phyloP scores from a whole-genome alignment of 2,329 filamentous ascomycete species.

The Zymoseptoria tritici region DNA sequence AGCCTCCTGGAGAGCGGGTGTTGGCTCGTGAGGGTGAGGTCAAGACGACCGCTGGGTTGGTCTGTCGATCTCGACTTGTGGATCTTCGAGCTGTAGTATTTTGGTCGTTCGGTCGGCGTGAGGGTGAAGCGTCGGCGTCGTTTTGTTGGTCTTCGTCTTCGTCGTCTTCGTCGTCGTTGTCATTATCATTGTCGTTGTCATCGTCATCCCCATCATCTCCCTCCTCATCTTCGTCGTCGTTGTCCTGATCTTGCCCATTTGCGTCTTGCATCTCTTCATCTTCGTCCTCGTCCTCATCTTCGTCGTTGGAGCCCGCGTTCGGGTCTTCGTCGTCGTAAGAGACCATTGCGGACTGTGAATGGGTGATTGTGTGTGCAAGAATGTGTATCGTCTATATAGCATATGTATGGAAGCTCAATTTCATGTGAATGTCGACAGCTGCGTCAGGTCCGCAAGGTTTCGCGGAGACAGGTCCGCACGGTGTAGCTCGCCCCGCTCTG shows the following conservation, averaged over 20 bases:
- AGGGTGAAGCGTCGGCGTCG: constrained; percentile 38
- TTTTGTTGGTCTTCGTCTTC: constrained; percentile 35
- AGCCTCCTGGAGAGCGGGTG: constrained; percentile 24
- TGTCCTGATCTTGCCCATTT: constrained; percentile 32
- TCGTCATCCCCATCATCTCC: constrained; percentile 35
- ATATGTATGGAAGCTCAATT: not conserved
- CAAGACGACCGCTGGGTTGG: constrained; percentile 42
- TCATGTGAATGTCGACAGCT: not conserved
- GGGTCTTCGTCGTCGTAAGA: constrained; percentile 40
- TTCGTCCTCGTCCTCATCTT: constrained; percentile 41
- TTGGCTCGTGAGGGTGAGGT: constrained; percentile 40
- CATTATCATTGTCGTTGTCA: constrained; percentile 34
- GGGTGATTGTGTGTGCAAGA: not conserved
- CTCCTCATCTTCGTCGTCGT: constrained; percentile 31
- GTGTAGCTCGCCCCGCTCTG: not conserved
- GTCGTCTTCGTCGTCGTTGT: constrained; percentile 28
- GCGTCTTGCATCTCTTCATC: constrained; percentile 39
- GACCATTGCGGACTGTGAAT: constrained; percentile 21
- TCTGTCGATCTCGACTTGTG: constrained; percentile 2
- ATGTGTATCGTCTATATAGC: not conserved
- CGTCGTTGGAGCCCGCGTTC: constrained; percentile 31
- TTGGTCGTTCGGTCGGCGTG: constrained; percentile 28
- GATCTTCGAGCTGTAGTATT: constrained; percentile 11
- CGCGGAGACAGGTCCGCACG: not conserved
- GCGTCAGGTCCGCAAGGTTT: not conserved